Evolutionary conservation across 306 rosid species (phyloP).

Genomic region (Quercus mongolica): DNA sequence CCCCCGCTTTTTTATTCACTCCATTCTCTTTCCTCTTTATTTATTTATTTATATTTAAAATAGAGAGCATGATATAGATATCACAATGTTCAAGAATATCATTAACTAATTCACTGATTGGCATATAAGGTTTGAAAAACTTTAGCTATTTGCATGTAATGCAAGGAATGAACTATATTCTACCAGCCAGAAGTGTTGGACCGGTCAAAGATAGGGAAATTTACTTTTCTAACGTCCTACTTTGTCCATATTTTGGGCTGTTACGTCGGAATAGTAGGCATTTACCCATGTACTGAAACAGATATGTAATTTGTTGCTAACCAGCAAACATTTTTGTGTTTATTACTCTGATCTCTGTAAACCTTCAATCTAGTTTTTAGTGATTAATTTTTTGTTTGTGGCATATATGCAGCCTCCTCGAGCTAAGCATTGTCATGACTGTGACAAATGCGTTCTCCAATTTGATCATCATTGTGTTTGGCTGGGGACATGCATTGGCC

Average conservation of each 20-base stretch:
- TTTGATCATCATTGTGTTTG: conserved; percentile 99
- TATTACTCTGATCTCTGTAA: not conserved
- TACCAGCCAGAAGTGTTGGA: conserved; percentile 5
- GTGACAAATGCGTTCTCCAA: conserved; percentile 92
- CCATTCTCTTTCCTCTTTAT: conserved; percentile 7
- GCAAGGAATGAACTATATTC: not conserved
- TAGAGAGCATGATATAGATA: conserved; percentile 2
- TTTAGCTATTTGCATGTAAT: conserved; percentile 10
- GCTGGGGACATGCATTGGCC: conserved; percentile 98
- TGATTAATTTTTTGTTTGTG: conserved; percentile 18
- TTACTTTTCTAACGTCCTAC: conserved; percentile 14
- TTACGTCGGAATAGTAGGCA: not conserved
- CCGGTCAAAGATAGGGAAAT: not conserved
- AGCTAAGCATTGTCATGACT: conserved; percentile 96
- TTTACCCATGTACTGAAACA: not conserved
- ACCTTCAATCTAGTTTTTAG: conserved; percentile 9
- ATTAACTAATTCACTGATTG: not conserved
- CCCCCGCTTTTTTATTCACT: conserved; percentile 8
- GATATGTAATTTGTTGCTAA: not conserved
- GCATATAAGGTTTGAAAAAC: conserved; percentile 3
- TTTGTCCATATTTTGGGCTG: not conserved
- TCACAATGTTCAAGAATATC: not conserved
- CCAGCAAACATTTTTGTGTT: not conserved
- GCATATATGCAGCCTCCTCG: conserved; percentile 83
- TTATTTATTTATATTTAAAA: conserved; percentile 5